These are phyloP conservation scores for Dryas alaskensis DNA, from an alignment of 306 rosid species.

Conservation along the genomic window DNA sequence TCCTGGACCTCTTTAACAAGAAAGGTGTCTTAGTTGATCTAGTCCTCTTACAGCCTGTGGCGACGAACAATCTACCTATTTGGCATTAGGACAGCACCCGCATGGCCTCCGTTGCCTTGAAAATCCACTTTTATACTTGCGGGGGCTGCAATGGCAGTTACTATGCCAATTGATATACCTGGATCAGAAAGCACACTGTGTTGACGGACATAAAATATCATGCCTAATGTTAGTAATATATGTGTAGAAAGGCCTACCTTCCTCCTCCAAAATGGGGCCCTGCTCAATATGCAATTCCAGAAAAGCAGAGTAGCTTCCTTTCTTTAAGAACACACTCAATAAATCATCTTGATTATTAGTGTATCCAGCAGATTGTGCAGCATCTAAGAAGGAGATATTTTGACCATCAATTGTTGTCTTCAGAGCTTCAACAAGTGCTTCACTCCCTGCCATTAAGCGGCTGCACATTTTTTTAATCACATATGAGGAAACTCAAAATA, in stretches of 20 bases:
- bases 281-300: constrained; percentile 93
- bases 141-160: constrained; percentile 93
- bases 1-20: neutral
- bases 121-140: constrained; percentile 87
- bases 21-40: neutral
- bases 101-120: constrained; percentile 97
- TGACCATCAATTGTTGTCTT: constrained; percentile 66
- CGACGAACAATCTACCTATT: constrained; percentile 48
- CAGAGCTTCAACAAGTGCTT: constrained; percentile 58
- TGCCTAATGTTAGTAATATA: constrained; percentile 15
- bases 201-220: constrained; percentile 1
- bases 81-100: constrained; percentile 93
- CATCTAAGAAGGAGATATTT: constrained; percentile 73
- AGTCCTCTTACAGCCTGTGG: constrained; percentile 1
- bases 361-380: constrained; percentile 82
- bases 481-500: constrained; percentile 26
- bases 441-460: constrained; percentile 79
- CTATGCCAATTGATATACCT: constrained; percentile 83
- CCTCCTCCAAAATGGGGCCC: constrained; percentile 89
- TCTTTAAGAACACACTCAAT: constrained; percentile 62
- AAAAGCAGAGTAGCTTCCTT: constrained; percentile 86
- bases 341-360: constrained; percentile 53
- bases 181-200: constrained; percentile 20
- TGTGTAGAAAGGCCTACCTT: constrained; percentile 46
- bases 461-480: constrained; percentile 43